Evolutionary conservation across 768 basidiomycete species (phyloP).

Genomic region (Clitopilus passeckerianus): DNA sequence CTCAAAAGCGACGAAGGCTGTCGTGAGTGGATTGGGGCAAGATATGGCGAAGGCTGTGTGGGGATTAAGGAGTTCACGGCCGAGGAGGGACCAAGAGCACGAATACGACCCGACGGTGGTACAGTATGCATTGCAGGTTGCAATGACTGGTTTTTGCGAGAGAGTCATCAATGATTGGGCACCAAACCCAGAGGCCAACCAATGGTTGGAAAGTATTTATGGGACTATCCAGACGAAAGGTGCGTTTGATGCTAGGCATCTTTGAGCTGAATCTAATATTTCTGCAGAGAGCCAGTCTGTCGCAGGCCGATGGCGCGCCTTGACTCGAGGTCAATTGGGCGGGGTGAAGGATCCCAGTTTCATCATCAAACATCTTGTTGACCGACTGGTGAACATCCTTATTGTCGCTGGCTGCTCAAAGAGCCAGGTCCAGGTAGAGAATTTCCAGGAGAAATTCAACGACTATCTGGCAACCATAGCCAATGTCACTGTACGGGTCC

Average conservation of each 20-base stretch:
- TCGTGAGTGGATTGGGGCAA: slow-evolving; percentile 4
- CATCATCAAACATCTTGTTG: background rate
- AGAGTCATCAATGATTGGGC: slow-evolving; percentile 11
- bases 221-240: slow-evolving; percentile 7
- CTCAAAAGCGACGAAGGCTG: background rate
- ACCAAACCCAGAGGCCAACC: background rate
- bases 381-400: slow-evolving; percentile 6
- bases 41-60: slow-evolving; percentile 6
- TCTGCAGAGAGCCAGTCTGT: slow-evolving; percentile 42
- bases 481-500: slow-evolving; percentile 3
- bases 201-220: slow-evolving; percentile 6
- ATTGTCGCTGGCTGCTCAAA: slow-evolving; percentile 5
- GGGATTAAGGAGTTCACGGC: background rate
- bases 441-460: background rate
- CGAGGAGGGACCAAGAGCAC: background rate
- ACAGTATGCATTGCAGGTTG: slow-evolving; percentile 15
- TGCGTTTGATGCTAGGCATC: background rate
- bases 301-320: slow-evolving; percentile 51
- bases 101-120: slow-evolving; percentile 9
- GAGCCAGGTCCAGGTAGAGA: background rate
- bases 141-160: slow-evolving; percentile 7
- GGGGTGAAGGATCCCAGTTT: slow-evolving; percentile 25
- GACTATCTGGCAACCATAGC: slow-evolving; percentile 2
- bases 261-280: background rate
- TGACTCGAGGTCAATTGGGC: slow-evolving; percentile 42